phyloP scores from a whole-genome alignment of 768 basidiomycete species.

The Amanita muscaria region DNA sequence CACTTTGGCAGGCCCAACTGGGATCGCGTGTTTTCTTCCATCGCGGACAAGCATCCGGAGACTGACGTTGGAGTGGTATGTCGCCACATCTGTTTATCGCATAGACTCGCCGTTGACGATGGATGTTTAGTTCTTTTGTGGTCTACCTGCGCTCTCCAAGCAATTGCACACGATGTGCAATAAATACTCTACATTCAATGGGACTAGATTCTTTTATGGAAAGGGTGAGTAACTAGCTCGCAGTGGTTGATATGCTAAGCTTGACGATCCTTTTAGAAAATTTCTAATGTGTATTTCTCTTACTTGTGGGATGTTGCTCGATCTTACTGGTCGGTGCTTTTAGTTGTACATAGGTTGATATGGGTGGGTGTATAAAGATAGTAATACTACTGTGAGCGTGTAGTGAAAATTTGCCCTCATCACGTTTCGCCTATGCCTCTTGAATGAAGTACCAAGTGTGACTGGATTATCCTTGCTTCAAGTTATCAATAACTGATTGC shows the following conservation, averaged over 20 bases:
- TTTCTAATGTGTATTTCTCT: not conserved
- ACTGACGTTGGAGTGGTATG: conserved; percentile 84
- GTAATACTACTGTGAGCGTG: too few relatives aligned
- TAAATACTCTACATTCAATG: conserved; percentile 71
- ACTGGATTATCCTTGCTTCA: too few relatives aligned
- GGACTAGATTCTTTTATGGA: conserved; percentile 85
- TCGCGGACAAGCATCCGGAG: conserved; percentile 76
- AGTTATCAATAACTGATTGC: too few relatives aligned
- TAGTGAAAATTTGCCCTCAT: too few relatives aligned
- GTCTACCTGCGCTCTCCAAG: conserved; percentile 62
- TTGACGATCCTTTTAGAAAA: too few relatives aligned
- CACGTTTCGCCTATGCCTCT: too few relatives aligned
- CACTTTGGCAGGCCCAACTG: conserved; percentile 90
- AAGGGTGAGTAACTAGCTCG: conserved; percentile 48
- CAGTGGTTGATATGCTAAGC: not conserved
- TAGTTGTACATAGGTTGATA: not conserved
- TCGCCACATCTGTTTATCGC: conserved; percentile 11
- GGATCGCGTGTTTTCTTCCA: conserved; percentile 64
- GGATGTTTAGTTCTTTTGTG: conserved; percentile 67
- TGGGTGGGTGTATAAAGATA: too few relatives aligned
- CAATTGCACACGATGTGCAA: conserved; percentile 73
- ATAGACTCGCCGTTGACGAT: too few relatives aligned
- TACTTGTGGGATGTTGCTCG: too few relatives aligned
- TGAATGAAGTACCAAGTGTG: too few relatives aligned
- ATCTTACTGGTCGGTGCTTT: too few relatives aligned